Conservation (phyloP, 2,329 filamentous ascomycete genomes). For the Xylaria sp. region DNA sequence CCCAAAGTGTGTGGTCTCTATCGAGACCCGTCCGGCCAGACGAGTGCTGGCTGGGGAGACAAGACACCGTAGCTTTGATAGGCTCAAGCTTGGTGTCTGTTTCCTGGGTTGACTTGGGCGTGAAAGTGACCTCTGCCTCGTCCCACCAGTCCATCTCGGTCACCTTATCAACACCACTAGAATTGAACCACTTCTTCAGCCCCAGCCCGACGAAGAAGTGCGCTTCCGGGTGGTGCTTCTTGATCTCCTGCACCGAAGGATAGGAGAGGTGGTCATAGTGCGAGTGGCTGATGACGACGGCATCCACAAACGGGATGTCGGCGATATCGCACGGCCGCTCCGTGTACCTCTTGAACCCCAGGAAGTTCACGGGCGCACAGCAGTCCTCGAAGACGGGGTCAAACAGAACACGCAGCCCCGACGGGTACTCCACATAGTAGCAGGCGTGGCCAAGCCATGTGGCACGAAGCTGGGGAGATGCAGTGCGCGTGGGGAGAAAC, state of each 20-base stretch:
- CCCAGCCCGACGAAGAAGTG: conserved; percentile 90
- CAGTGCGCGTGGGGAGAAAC: conserved; percentile 67
- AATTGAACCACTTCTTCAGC: conserved; percentile 80
- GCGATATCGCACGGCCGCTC: conserved; percentile 74
- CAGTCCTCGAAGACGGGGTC: conserved; percentile 91
- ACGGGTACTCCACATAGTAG: conserved; percentile 89
- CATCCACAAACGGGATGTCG: conserved; percentile 78
- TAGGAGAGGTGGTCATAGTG: conserved; percentile 94
- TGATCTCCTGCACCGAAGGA: conserved; percentile 73
- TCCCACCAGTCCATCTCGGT: conserved; percentile 98
- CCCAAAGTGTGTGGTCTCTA: conserved; percentile 80
- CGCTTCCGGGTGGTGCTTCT: conserved; percentile 72
- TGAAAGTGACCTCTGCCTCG: conserved; percentile 72
- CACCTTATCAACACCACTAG: conserved; percentile 72
- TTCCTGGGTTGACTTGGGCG: conserved; percentile 36
- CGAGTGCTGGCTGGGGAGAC: conserved; percentile 84
- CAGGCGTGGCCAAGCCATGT: conserved; percentile 97
- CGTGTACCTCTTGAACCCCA: conserved; percentile 80
- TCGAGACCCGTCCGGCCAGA: conserved; percentile 73
- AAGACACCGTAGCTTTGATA: conserved; percentile 75
- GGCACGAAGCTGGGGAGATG: conserved; percentile 68
- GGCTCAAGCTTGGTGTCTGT: conserved; percentile 44
- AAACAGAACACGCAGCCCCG: conserved; percentile 85
- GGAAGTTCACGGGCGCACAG: conserved; percentile 75
- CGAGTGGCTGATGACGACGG: conserved; percentile 83